phyloP scores from a whole-genome alignment of 352 stramenopile species.

The Phytophthora sansomeana region DNA sequence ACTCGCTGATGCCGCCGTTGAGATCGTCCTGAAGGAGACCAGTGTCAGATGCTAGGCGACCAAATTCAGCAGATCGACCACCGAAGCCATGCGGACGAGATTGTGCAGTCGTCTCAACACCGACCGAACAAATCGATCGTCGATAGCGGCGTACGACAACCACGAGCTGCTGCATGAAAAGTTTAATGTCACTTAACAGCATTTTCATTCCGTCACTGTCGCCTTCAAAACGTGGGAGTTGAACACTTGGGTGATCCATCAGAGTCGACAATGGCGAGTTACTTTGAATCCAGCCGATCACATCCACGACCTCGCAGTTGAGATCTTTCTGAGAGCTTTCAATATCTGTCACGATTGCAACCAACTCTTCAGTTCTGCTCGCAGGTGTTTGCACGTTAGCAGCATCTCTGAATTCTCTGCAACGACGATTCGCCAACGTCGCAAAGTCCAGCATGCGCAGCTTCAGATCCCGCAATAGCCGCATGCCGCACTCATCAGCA shows the following conservation, averaged over 20 bases:
- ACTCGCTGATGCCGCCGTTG: no score
- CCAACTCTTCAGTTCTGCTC: background rate
- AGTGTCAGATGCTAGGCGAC: no score
- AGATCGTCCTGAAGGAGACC: no score
- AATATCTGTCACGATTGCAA: background rate
- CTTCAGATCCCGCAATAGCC: conserved; percentile 3
- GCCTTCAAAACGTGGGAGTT: background rate
- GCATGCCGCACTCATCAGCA: background rate
- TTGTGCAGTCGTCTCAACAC: no score
- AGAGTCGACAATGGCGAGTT: background rate
- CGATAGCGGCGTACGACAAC: no score
- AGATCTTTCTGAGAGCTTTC: background rate
- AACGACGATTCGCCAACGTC: conserved; percentile 7
- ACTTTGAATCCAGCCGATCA: background rate
- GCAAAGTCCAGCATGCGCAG: conserved; percentile 3
- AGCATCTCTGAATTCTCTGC: background rate
- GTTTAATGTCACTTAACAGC: background rate
- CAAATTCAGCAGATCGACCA: no score
- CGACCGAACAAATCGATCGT: no score
- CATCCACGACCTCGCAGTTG: background rate
- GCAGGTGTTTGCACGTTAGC: background rate
- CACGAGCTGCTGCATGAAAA: no score
- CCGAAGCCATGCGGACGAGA: no score
- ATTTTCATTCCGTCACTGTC: background rate
- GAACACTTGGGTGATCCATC: background rate